These are phyloP conservation scores for Penicillium ucsense DNA, from an alignment of 495 filamentous ascomycete genomes.

Conservation along the genomic window DNA sequence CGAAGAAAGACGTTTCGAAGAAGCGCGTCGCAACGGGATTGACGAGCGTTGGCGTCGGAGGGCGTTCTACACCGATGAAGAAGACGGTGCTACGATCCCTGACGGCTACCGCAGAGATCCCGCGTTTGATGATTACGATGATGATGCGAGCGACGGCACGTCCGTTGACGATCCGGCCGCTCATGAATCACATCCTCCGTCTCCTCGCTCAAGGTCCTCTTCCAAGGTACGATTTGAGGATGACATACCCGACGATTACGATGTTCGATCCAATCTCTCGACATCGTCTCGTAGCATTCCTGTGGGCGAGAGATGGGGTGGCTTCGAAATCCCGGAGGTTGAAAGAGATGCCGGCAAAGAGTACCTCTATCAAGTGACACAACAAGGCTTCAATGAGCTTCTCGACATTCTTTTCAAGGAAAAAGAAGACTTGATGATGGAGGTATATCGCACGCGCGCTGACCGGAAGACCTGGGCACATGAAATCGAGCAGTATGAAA, in stretches of 20 bases:
- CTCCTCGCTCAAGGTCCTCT: slow-evolving; percentile 69
- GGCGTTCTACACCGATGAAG: slow-evolving; percentile 72
- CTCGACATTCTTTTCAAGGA: slow-evolving; percentile 75
- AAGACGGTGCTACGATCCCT: slow-evolving; percentile 58
- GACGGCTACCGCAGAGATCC: slow-evolving; percentile 57
- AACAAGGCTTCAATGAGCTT: slow-evolving; percentile 86
- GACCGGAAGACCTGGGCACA: slow-evolving; percentile 49
- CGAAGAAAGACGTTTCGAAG: slow-evolving; percentile 28
- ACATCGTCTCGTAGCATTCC: slow-evolving; percentile 73
- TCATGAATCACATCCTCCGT: slow-evolving; percentile 40
- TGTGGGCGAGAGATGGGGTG: slow-evolving; percentile 66
- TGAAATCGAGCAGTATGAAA: slow-evolving; percentile 38
- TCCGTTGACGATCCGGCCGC: slow-evolving; percentile 23
- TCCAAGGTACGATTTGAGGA: slow-evolving; percentile 80
- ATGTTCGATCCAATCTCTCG: slow-evolving; percentile 66
- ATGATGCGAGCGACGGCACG: slow-evolving; percentile 24
- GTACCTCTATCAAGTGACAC: slow-evolving; percentile 78
- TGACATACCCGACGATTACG: slow-evolving; percentile 55
- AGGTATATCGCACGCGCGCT: slow-evolving; percentile 51
- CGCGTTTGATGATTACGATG: slow-evolving; percentile 38
- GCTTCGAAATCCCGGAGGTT: slow-evolving; percentile 69
- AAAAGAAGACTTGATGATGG: slow-evolving; percentile 68
- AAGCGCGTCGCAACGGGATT: slow-evolving; percentile 41
- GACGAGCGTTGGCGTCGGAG: slow-evolving; percentile 64
- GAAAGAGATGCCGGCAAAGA: slow-evolving; percentile 80